Base-by-base conservation (phyloP, 2,329 filamentous ascomycete genomes). In the Clathrospora elynae region DNA sequence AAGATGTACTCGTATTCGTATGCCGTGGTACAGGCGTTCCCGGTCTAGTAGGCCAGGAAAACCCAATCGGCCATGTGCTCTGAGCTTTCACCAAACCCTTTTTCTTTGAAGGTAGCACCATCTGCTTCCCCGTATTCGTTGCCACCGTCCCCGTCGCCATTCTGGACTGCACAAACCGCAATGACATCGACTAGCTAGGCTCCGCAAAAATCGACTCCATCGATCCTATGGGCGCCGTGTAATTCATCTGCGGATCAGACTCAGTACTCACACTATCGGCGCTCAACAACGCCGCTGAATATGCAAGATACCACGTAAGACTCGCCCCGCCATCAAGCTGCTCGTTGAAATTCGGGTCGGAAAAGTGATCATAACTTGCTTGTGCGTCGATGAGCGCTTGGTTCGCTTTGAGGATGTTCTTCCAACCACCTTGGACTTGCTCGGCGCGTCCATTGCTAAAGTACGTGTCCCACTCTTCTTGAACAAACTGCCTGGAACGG, bases 341-440 rank as follows among this genome's bases (percentile, higher is more conserved):
- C 20, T 71, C 73, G 59, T 90, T 78, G 62, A 96, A 96, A 20
- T 77, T 73, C 1, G 73, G 64, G 51, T 80, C 74, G 1, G 78
- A 78, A 67, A 99, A 96, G 71, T 90, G 95, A 2, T 80, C 68
- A 77, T 84, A 96, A 8, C 87, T 82, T 3, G 79, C 73, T 39
- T 70, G 68, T 0, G 91, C 85, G 62, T 95, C 82, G 35, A 91
- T 78, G 7, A 91, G 83, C 0, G 89, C 90, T 35, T 89, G 80
- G 66, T 93, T 97, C 19, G 84, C 88, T 61, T 86, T 91, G 16
- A 97, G 71, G 18, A 97, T 84, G 1, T 90, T 88, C 67, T 81
- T 88, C 93, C 93, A 97, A 1, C 90, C 89, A 31, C 87, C 88
- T 6, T 75, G 71, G 4, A 90, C 82, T 0, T 74, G 67, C 39